Percentiles rank a stretch among this genome's conserved stretches.
Conservation (phyloP, 2,329 filamentous ascomycete species). For the Monosporascus sp. region DNA sequence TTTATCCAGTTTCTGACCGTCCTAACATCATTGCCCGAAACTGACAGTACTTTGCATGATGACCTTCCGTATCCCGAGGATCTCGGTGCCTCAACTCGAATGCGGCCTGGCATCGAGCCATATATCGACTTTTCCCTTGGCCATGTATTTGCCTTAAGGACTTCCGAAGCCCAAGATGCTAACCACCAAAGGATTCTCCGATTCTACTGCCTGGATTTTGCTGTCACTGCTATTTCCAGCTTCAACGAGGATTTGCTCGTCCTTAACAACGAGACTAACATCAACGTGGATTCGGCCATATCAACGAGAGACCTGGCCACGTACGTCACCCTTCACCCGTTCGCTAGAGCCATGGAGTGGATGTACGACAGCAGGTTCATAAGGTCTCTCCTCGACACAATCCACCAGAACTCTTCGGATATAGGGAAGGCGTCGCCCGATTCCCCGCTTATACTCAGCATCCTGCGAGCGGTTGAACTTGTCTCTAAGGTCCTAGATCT, state of each 20-base stretch:
- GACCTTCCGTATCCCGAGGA: conserved; percentile 80
- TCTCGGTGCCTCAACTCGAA: conserved; percentile 69
- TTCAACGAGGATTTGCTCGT: conserved; percentile 95
- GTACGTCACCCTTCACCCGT: conserved; percentile 87
- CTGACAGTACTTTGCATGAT: conserved; percentile 61
- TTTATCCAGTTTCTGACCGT: conserved; percentile 74
- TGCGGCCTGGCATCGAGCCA: conserved; percentile 77
- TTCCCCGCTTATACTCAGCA: conserved; percentile 74
- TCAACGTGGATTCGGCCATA: conserved; percentile 71
- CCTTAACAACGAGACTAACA: conserved; percentile 71
- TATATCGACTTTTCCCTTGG: conserved; percentile 91
- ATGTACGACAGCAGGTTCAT: conserved; percentile 91
- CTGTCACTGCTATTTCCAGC: conserved; percentile 68
- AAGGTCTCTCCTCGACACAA: conserved; percentile 67
- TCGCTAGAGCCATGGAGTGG: conserved; percentile 95
- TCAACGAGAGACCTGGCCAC: conserved; percentile 66
- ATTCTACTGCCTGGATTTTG: conserved; percentile 78
- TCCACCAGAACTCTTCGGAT: conserved; percentile 69
- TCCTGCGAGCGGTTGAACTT: conserved; percentile 76
- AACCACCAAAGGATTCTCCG: conserved; percentile 68
- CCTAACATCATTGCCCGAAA: conserved; percentile 61
- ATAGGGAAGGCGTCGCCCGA: conserved; percentile 68
- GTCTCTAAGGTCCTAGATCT: conserved; percentile 78
- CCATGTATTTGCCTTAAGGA: conserved; percentile 64
- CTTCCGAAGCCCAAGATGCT: conserved; percentile 59